Percentiles rank a stretch among this genome's conserved stretches.
These are phyloP conservation scores for Scopulariopsis brevicaulis DNA, from an alignment of 2,329 filamentous ascomycete species.

Conservation along the genomic window DNA sequence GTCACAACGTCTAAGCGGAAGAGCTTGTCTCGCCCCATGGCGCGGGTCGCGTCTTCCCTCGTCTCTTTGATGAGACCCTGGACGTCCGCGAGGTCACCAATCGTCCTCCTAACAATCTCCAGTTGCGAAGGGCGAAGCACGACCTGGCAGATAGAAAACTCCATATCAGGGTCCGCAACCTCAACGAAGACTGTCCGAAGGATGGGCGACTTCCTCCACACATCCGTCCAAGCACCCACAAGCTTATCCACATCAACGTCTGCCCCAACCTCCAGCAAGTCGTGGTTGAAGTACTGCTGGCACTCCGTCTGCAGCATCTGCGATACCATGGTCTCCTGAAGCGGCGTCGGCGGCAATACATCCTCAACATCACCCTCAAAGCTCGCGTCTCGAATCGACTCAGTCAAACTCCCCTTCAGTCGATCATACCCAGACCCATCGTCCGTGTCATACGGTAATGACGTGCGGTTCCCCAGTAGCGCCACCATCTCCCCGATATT, in stretches of 20 bases:
- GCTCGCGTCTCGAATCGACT: conserved; percentile 21
- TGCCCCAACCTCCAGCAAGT: conserved; percentile 52
- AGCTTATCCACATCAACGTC: conserved; percentile 45
- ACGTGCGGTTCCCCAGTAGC: not conserved
- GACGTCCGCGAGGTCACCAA: conserved; percentile 21
- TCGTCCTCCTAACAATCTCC: conserved; percentile 10
- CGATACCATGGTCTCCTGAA: conserved; percentile 79
- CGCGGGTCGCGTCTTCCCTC: conserved; percentile 20
- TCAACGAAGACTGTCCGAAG: conserved; percentile 64
- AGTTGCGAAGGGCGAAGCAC: conserved; percentile 18
- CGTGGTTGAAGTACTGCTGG: conserved; percentile 74
- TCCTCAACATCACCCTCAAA: conserved; percentile 32
- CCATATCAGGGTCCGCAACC: conserved; percentile 47
- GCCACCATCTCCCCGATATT: conserved; percentile 50
- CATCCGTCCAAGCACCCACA: conserved; percentile 46
- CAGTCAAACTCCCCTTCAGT: conserved; percentile 20
- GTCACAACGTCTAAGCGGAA: conserved; percentile 36
- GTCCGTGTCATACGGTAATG: not conserved
- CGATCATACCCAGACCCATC: conserved; percentile 6
- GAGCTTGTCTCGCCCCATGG: conserved; percentile 24
- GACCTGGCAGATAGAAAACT: conserved; percentile 37
- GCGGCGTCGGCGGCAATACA: conserved; percentile 64
- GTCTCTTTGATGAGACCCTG: conserved; percentile 22
- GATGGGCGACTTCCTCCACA: conserved; percentile 54
- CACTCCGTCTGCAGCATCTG: conserved; percentile 71